These are phyloP conservation scores for Psidium friedrichsthalianum DNA, from an alignment of 345 rosid genomes.

Conservation along the genomic window DNA sequence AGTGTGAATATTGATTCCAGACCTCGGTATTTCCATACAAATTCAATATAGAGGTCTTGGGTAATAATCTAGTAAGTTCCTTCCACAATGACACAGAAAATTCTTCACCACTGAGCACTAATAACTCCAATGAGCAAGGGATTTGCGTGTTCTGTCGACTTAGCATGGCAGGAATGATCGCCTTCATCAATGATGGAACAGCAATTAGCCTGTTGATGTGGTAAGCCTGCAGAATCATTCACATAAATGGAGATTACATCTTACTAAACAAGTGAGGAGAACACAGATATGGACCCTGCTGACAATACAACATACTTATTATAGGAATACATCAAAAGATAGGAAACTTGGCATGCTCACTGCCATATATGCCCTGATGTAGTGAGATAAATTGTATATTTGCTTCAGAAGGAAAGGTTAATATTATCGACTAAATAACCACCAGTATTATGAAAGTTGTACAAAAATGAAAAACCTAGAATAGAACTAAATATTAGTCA, in stretches of 20 bases:
- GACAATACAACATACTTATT: background rate
- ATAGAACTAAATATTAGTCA: background rate
- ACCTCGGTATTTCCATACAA: slow-evolving; percentile 98
- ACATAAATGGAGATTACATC: background rate
- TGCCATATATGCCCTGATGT: background rate
- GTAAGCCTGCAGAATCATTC: slow-evolving; percentile 45
- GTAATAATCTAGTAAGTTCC: slow-evolving; percentile 48
- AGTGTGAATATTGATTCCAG: slow-evolving; percentile 9
- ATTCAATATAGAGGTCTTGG: slow-evolving; percentile 61
- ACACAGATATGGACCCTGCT: background rate
- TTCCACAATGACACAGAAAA: slow-evolving; percentile 74
- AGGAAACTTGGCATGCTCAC: background rate
- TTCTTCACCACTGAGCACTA: slow-evolving; percentile 83
- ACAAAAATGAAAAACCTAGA: background rate
- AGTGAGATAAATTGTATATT: background rate
- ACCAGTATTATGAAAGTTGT: background rate
- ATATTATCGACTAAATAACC: background rate
- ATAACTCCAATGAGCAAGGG: slow-evolving; percentile 47
- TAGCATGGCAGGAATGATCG: slow-evolving; percentile 58
- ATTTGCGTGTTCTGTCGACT: slow-evolving; percentile 23
- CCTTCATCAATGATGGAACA: slow-evolving; percentile 81
- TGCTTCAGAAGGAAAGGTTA: background rate
- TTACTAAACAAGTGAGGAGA: background rate
- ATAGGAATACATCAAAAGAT: background rate
- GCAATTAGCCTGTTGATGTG: slow-evolving; percentile 56